These are phyloP conservation scores for Trametes maxima DNA, from an alignment of 768 basidiomycete species.

Conservation along the genomic window DNA sequence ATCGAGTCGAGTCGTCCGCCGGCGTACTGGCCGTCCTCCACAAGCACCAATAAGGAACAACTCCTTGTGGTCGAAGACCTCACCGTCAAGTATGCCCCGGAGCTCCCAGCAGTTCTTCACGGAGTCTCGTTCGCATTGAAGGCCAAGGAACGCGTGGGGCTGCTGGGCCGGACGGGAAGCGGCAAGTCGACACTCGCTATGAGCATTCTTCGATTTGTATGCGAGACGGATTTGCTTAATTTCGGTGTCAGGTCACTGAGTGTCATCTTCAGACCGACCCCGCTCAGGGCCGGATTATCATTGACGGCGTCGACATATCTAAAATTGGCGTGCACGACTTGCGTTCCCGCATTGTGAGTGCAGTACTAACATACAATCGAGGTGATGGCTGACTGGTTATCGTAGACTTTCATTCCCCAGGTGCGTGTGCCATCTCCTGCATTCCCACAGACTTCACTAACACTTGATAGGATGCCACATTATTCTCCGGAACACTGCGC, in stretches of 20 bases:
- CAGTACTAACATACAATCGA: neutral
- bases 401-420: conserved; percentile 73
- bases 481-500: conserved; percentile 82
- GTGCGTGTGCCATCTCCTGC: too few species aligned
- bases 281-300: conserved; percentile 67
- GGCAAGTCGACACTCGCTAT: conserved; percentile 86
- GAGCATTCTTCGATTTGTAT: conserved; percentile 81
- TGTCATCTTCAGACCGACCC: conserved; percentile 62
- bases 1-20: conserved; percentile 78
- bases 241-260: neutral
- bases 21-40: conserved; percentile 90
- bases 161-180: conserved; percentile 82
- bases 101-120: conserved; percentile 79
- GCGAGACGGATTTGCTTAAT: neutral
- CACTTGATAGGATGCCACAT: conserved; percentile 51
- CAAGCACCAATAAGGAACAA: conserved; percentile 47
- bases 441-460: too few species aligned
- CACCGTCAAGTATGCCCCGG: conserved; percentile 80
- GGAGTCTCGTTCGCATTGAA: conserved; percentile 72
- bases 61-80: conserved; percentile 75
- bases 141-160: conserved; percentile 73
- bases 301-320: conserved; percentile 89
- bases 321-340: conserved; percentile 84
- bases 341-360: conserved; percentile 67
- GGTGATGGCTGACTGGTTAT: neutral